Percentiles rank a stretch among this genome's conserved stretches.
phyloP scores from a whole-genome alignment of 202 grass and related monocot species.

The Saccharum hybrid region DNA sequence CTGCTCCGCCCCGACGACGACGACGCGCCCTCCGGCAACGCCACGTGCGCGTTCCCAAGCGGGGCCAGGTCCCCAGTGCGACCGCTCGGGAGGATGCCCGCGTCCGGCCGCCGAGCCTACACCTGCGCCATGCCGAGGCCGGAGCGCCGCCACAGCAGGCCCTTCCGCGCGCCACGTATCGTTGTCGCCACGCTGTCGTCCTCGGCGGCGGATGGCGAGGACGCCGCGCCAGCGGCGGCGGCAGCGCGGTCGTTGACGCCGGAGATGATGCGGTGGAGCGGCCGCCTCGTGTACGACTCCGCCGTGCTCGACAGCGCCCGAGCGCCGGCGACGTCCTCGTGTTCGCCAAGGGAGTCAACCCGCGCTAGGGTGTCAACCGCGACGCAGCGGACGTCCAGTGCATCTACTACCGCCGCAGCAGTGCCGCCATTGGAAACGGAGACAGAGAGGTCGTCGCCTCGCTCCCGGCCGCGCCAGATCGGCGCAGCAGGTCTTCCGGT shows the following conservation, averaged over 20 bases:
- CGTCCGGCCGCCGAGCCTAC: constrained; percentile 28
- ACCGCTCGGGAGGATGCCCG: constrained; percentile 13
- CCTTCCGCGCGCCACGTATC: constrained; percentile 48
- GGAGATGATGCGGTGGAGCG: constrained; percentile 59
- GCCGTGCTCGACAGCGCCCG: constrained; percentile 26
- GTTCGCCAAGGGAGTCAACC: constrained; percentile 69
- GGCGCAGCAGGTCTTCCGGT: constrained; percentile 72
- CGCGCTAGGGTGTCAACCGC: constrained; percentile 56
- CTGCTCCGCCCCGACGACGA: constrained; percentile 39
- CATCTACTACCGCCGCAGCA: constrained; percentile 39
- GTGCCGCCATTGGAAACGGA: background rate
- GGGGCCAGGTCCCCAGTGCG: constrained; percentile 49
- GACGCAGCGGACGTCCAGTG: constrained; percentile 42
- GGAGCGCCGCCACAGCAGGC: constrained; percentile 38
- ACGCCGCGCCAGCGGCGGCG: background rate
- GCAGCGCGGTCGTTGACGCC: background rate
- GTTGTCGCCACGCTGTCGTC: background rate
- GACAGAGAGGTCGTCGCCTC: constrained; percentile 5
- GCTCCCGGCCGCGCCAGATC: constrained; percentile 49
- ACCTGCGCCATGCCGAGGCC: constrained; percentile 48
- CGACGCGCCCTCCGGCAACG: background rate
- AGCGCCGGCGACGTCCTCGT: constrained; percentile 51
- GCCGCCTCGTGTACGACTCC: constrained; percentile 60
- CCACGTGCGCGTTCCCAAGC: constrained; percentile 53
- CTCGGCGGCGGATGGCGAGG: constrained; percentile 1